Percentiles rank a stretch among this genome's conserved stretches.
Conservation (phyloP, 441 rosid species). For the Gossypium aridum region DNA sequence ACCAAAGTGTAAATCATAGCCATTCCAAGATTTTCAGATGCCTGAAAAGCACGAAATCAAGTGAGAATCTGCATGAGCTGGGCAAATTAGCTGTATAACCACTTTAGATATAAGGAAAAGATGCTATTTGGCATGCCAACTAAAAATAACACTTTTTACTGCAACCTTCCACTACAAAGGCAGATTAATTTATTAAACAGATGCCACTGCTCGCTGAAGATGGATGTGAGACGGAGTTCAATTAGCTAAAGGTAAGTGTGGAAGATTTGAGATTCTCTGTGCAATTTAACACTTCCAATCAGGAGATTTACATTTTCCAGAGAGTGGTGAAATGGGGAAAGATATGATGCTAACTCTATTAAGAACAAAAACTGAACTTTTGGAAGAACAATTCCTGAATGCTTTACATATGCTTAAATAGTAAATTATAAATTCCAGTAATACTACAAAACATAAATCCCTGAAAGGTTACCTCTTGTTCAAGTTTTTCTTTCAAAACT, state of each 20-base stretch:
- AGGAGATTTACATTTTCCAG: neutral
- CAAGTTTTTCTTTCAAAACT: slow-evolving; percentile 74
- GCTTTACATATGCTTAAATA: neutral
- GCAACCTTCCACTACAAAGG: neutral
- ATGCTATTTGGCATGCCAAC: neutral
- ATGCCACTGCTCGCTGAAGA: neutral
- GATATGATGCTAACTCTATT: neutral
- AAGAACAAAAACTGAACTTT: neutral
- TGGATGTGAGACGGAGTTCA: neutral
- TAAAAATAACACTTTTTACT: neutral
- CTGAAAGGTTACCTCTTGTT: slow-evolving; percentile 64
- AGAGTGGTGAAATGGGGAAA: neutral
- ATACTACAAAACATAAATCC: neutral
- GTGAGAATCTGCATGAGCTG: slow-evolving; percentile 10
- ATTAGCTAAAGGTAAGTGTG: neutral
- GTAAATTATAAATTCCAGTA: neutral
- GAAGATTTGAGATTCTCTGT: neutral
- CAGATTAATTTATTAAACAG: neutral
- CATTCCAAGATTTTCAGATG: slow-evolving; percentile 92
- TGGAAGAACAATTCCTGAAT: neutral
- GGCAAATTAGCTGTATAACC: slow-evolving; percentile 1
- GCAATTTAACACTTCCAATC: neutral
- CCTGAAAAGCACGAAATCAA: slow-evolving; percentile 37
- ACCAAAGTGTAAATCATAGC: slow-evolving; percentile 92
- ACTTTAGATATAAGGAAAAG: neutral